Conservation (phyloP, 169 alveolate genomes). For the Eimeria zaria region DNA sequence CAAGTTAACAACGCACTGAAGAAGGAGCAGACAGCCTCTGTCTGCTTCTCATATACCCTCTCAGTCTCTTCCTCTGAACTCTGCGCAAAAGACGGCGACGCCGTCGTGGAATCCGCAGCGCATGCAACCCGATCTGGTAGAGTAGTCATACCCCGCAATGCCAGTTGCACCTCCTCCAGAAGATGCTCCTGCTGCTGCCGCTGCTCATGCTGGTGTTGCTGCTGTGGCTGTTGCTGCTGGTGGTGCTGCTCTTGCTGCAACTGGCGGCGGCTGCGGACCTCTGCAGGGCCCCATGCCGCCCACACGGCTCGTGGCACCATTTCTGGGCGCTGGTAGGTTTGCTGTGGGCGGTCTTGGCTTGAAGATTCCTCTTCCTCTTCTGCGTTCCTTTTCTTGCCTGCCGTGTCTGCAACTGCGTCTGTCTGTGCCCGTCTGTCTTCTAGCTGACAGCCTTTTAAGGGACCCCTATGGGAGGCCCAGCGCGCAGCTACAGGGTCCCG, state of each 20-base stretch:
- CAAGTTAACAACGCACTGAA: conserved; percentile 30
- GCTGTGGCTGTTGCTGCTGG: neutral
- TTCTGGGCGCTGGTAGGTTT: neutral
- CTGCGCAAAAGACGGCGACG: neutral
- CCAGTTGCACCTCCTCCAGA: neutral
- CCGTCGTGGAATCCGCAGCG: neutral
- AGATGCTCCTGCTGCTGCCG: neutral
- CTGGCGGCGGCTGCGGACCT: neutral
- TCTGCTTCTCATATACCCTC: neutral
- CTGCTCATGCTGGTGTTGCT: neutral
- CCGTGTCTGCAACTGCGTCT: neutral
- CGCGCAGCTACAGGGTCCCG: conserved; percentile 57
- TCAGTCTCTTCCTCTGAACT: neutral
- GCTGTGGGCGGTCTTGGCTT: neutral
- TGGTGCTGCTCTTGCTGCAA: neutral
- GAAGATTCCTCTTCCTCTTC: neutral
- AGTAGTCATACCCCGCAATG: neutral
- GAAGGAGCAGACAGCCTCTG: neutral
- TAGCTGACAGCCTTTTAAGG: neutral
- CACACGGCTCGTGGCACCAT: conserved; percentile 69
- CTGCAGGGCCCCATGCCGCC: conserved; percentile 69
- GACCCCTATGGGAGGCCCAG: conserved; percentile 25
- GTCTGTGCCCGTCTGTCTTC: neutral
- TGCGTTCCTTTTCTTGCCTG: neutral
- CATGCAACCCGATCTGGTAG: neutral